A percentile compares a stretch with the other conserved stretches of the same genome.
These are phyloP conservation scores for Ilex paraguariensis DNA, from an alignment of 305 asterid genomes.

Conservation along the genomic window DNA sequence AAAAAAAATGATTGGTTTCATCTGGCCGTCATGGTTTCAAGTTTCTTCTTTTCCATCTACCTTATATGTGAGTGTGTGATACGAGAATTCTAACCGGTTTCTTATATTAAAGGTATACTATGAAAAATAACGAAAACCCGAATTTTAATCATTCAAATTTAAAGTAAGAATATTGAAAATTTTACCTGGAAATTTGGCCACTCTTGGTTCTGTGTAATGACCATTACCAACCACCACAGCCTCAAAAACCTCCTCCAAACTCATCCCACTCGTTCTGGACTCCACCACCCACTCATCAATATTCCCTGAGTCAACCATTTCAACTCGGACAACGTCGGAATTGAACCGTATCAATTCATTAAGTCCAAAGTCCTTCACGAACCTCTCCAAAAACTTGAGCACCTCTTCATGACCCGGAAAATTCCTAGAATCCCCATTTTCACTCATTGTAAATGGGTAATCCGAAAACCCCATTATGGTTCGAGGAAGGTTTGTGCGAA, in stretches of 20 bases:
- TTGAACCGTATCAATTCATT: background rate
- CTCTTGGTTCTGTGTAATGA: slow-evolving; percentile 1
- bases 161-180: background rate
- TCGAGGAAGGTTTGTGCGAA: background rate
- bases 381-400: background rate
- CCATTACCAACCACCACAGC: slow-evolving; percentile 14
- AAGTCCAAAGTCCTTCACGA: background rate
- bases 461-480: background rate
- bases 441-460: background rate
- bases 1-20: too few relatives aligned
- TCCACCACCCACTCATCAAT: background rate
- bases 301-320: background rate
- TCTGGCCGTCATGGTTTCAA: too few relatives aligned
- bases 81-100: too few relatives aligned
- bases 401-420: slow-evolving; percentile 11
- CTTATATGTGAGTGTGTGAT: too few relatives aligned
- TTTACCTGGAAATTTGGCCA: slow-evolving; percentile 5
- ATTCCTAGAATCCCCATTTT: background rate
- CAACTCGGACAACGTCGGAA: background rate
- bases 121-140: too few relatives aligned
- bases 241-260: background rate
- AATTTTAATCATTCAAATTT: too few relatives aligned
- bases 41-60: too few relatives aligned
- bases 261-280: background rate
- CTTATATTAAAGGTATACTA: too few relatives aligned